Evolutionary conservation across 2,329 filamentous ascomycete species (phyloP), one percentile per base, ranked within the genome.

Genomic region (Ophiocordyceps australis): DNA sequence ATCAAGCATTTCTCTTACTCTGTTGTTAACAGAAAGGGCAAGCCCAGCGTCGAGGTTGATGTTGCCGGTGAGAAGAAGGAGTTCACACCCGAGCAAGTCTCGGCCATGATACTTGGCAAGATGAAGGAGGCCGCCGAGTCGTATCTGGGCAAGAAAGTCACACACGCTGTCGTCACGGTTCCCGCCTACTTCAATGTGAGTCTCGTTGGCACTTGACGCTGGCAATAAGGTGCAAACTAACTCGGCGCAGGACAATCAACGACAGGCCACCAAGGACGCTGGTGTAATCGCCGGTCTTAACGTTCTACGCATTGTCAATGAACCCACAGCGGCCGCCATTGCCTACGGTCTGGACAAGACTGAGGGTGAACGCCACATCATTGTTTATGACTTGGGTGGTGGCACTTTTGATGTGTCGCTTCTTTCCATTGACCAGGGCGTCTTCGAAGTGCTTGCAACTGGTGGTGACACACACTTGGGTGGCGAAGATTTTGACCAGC

Each of bases 1-100:
- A 69, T 89, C 50, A 95, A 98, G 79, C 80, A 94, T 66, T 94
- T 93, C 70, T 86, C 89, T 46, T 98, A 86, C 77, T 82, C 81
- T 62, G 79, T 98, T 33, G 50, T 82, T 47, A 68, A 78, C 65
- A 85, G 89, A 65, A 72, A 78, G 55, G 83, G 74, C 51, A 93
- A 94, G 65, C 89, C 89, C 36, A 59, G 74, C 38, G 74, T 98
- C 48, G 66, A 77, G 50, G 78, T 86, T 42, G 54, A 77, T 30
- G 72, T 80, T 38, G 49, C 59, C 47, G 67, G 71, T 30, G 41
- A 60, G 34, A 53, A 68, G 41, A 82, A 76, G 62, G 65, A 60
- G 36, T 82, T 83, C 61, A 82, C 77, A 33, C 76, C 78, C 33
- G 78, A 83, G 55, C 77, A 83, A 51, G 58, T 83, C 42, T 80